Base-by-base conservation (phyloP, 139 green algal species). In the Chlorella ohadii region DNA sequence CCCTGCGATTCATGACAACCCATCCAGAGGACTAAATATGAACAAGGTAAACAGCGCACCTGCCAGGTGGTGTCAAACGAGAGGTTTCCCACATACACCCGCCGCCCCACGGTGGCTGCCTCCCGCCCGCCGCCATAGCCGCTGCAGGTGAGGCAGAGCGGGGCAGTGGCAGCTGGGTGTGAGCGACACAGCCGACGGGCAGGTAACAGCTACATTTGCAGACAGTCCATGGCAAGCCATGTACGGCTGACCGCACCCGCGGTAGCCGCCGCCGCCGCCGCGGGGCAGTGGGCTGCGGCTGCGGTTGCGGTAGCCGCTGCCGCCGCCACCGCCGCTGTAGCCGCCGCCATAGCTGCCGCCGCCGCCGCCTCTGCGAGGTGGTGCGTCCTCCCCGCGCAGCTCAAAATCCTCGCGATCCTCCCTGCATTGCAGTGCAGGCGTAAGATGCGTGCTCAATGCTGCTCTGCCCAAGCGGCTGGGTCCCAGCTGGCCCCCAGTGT, bases 31-130 rank as follows among this genome's bases (percentile, higher is more conserved):
- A n/a, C n/a, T n/a, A n/a, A n/a, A n/a, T n/a, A n/a, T n/a, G n/a
- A n/a, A n/a, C n/a, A n/a, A n/a, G n/a, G n/a, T n/a, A n/a, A n/a
- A 7, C 63, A 38, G 34, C 77, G 4, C 59, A 44, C 86, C 84
- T 95, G 92, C 92, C 91, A 94, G 15, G 88, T 89, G 20, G 88
- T 93, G 3, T 91, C 79, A 59, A 85, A 94, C 56, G 76, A 70
- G 31, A 98, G 83, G 90, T 96, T 96, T 67, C 86, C 87, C 20
- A 97, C 90, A 72, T 89, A 95, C 13, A 97, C 90, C 22, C 90
- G 85, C 33, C 84, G 74, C 2, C 90, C 90, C 36, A 87, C 72
- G 17, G 56, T 57, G 16, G 84, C 56, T 13, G 44, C 34, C 11
- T 61, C 67, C 56, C 38, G 25, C 39, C 38, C 31, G 41, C 78